Conservation (phyloP, 2,329 filamentous ascomycete genomes). For the Tolypocladium sp. region DNA sequence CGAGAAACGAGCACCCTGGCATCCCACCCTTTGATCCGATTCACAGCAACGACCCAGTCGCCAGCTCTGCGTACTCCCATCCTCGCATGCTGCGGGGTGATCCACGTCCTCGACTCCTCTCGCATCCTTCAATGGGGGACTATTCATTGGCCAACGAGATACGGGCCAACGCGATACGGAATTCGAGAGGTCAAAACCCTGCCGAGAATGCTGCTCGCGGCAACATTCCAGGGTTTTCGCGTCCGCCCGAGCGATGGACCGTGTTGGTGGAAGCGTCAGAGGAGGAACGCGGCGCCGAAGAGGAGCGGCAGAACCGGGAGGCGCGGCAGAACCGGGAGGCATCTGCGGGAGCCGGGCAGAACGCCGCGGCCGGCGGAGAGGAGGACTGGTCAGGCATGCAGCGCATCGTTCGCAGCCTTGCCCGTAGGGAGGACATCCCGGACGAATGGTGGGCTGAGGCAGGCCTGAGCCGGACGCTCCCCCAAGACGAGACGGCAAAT, state of each 20-base stretch:
- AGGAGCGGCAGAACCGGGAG: neutral
- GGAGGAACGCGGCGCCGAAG: neutral
- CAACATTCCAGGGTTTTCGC: neutral
- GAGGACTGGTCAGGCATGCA: slow-evolving; percentile 54
- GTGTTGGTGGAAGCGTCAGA: neutral
- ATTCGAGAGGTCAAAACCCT: neutral
- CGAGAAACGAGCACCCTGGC: neutral
- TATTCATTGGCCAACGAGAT: neutral
- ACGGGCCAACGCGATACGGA: neutral
- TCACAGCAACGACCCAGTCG: neutral
- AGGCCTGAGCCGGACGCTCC: slow-evolving; percentile 53
- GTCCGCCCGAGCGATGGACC: neutral
- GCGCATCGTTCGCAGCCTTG: slow-evolving; percentile 60
- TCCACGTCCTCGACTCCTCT: neutral
- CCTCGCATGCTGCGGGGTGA: neutral
- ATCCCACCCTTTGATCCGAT: neutral
- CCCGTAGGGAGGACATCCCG: slow-evolving; percentile 64
- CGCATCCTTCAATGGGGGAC: neutral
- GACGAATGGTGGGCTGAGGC: slow-evolving; percentile 75
- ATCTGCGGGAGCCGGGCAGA: neutral
- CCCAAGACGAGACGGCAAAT: slow-evolving; percentile 14
- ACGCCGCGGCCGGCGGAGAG: slow-evolving; percentile 15
- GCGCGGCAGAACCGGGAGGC: neutral
- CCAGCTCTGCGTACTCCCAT: neutral
- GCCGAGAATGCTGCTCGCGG: neutral